phyloP scores from a whole-genome alignment of 805 yeast genomes.

The Yarrowia sp. region DNA sequence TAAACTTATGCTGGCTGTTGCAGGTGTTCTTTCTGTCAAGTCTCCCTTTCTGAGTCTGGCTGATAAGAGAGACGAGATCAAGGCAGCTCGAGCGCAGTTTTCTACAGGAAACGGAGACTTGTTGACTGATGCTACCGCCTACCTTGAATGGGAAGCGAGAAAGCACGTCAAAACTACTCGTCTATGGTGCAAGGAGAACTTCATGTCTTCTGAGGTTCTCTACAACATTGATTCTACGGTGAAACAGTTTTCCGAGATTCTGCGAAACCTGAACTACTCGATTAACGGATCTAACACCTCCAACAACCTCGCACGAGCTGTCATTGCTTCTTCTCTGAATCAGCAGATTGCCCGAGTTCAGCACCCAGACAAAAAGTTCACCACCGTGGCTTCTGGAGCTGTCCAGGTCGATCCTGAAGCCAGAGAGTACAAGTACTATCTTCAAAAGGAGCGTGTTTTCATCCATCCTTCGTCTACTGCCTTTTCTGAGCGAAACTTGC shows the following conservation, averaged over 20 bases:
- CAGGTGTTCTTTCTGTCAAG: conserved; percentile 76
- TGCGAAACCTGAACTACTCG: conserved; percentile 52
- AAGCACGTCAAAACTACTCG: conserved; percentile 47
- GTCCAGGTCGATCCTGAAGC: conserved; percentile 88
- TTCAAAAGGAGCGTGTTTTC: conserved; percentile 68
- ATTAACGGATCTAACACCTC: conserved; percentile 63
- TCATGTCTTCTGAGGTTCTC: conserved; percentile 66
- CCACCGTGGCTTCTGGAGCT: conserved; percentile 75
- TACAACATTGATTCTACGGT: conserved; percentile 76
- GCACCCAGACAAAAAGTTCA: conserved; percentile 78
- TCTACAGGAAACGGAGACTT: conserved; percentile 73
- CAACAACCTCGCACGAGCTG: conserved; percentile 62
- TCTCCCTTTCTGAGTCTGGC: conserved; percentile 70
- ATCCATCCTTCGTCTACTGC: conserved; percentile 85
- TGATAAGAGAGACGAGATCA: conserved; percentile 71
- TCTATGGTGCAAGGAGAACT: conserved; percentile 63
- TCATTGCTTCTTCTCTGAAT: conserved; percentile 79
- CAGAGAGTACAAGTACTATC: conserved; percentile 71
- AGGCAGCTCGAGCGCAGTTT: conserved; percentile 48
- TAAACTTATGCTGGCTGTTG: conserved; percentile 78
- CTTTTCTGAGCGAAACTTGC: conserved; percentile 58
- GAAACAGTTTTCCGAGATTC: conserved; percentile 69
- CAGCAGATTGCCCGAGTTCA: conserved; percentile 85
- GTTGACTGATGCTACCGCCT: conserved; percentile 68
- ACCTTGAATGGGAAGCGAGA: conserved; percentile 57